Evolutionary conservation across 805 yeast genomes (phyloP), one percentile per base, ranked within the genome.

Genomic region (Clavispora carvajalis): DNA sequence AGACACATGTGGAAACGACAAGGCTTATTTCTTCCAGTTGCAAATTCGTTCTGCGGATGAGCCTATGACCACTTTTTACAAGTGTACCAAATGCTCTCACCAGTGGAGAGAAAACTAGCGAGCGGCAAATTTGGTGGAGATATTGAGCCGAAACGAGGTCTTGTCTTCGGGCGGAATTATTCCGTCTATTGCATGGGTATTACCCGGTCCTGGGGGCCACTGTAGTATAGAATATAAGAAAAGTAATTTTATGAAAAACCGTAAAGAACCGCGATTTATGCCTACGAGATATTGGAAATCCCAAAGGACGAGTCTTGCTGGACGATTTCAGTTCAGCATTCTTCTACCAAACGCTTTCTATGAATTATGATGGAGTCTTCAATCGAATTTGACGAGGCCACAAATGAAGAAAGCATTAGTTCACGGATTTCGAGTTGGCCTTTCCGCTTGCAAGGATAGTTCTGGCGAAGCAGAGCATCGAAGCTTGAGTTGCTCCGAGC

Each of bases 21-120:
- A 88, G 63, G 99, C 99, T 0, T 93, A 93, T 65, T 93, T 87
- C 72, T 93, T 90, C 75, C 98, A 93, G 66, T 70, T 93, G 44
- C 99, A 93, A 63, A 93, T 93, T 56, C 76, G 99, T 64, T 85
- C 95, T 46, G 99, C 99, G 2, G 99, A 93, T 74, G 99, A 93
- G 69, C 99, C 99, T 18, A 93, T 93, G 98, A 93, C 99, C 0
- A 91, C 98, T 2, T 93, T 93, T 61, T 91, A 87, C 63, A 89
- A 91, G 63, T 93, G 99, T 69, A 89, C 89, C 26, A 82, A 79
- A 47, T 93, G 99, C 70, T 86, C 87, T 37, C 77, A 88, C 58
- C 95, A 91, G 65, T 93, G 99, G 99, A 84, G 96, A 66, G 99
- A 93, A 55, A 93, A 93, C 56, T 93, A 53, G 58, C 7, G 15